Percentiles rank a stretch among this genome's conserved stretches.
phyloP scores from a whole-genome alignment of 805 yeast genomes.

The Yarrowia osloensis region DNA sequence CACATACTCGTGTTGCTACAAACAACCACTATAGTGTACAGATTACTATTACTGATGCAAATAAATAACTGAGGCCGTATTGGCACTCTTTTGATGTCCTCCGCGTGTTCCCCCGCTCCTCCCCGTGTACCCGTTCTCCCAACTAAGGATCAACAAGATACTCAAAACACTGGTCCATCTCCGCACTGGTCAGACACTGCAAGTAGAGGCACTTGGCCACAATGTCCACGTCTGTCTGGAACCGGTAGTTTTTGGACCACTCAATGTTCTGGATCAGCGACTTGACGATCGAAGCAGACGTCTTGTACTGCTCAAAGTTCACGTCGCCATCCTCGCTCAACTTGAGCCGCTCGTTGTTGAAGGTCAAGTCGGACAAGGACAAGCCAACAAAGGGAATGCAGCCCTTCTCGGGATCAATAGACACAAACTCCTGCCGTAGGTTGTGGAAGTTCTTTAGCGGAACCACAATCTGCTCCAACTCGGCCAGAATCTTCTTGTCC shows the following conservation, averaged over 20 bases:
- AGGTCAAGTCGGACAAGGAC: constrained; percentile 77
- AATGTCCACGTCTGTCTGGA: constrained; percentile 60
- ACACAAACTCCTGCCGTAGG: constrained; percentile 63
- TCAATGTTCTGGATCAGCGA: constrained; percentile 78
- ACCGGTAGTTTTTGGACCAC: constrained; percentile 72
- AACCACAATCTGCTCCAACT: constrained; percentile 68
- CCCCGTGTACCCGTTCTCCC: too few relatives aligned
- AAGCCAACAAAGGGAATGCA: constrained; percentile 89
- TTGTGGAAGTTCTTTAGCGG: constrained; percentile 72
- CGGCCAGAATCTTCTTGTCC: constrained; percentile 66
- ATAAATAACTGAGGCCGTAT: constrained; percentile 14
- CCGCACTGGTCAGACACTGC: constrained; percentile 42
- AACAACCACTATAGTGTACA: neutral
- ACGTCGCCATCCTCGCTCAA: constrained; percentile 49
- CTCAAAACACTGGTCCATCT: constrained; percentile 38
- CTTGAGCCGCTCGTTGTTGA: constrained; percentile 59
- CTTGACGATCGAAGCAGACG: constrained; percentile 74
- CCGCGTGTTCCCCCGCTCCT: too few relatives aligned
- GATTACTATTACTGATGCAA: constrained; percentile 28
- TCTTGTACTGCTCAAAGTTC: constrained; percentile 76
- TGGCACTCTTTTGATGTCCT: constrained; percentile 9
- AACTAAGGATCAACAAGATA: constrained; percentile 16
- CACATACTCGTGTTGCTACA: neutral
- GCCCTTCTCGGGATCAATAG: constrained; percentile 65
- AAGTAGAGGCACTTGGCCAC: constrained; percentile 83